Percentiles rank a stretch among this genome's conserved stretches.
phyloP scores from a whole-genome alignment of 2,329 filamentous ascomycete species.

The Onygenales sp. region DNA sequence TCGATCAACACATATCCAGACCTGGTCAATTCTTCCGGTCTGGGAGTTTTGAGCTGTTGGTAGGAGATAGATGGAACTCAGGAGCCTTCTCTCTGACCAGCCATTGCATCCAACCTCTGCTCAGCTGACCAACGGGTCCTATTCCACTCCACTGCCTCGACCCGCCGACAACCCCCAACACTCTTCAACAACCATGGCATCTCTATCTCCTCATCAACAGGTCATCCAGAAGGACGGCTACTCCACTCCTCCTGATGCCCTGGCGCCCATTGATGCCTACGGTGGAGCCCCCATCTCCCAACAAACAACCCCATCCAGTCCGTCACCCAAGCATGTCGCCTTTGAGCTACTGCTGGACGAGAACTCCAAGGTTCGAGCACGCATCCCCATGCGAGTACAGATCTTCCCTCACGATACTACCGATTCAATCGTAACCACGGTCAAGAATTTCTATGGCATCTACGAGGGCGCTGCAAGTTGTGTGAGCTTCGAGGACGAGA shows the following conservation, averaged over 20 bases:
- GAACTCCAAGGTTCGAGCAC: slow-evolving; percentile 48
- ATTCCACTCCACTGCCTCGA: slow-evolving; percentile 13
- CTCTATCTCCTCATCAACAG: slow-evolving; percentile 23
- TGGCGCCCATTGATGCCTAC: slow-evolving; percentile 18
- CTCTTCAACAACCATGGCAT: slow-evolving; percentile 19
- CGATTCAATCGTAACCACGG: slow-evolving; percentile 93
- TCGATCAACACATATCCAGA: neutral
- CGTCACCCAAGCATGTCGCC: slow-evolving; percentile 50
- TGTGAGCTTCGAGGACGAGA: slow-evolving; percentile 88
- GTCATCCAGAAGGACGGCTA: slow-evolving; percentile 25
- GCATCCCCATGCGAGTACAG: slow-evolving; percentile 61
- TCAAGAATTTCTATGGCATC: slow-evolving; percentile 97
- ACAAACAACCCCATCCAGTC: slow-evolving; percentile 28
- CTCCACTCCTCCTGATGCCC: slow-evolving; percentile 24
- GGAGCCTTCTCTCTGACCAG: slow-evolving; percentile 8
- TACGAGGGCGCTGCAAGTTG: slow-evolving; percentile 74
- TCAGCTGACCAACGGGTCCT: neutral
- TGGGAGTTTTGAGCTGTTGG: slow-evolving; percentile 1
- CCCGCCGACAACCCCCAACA: slow-evolving; percentile 22
- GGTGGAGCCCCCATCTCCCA: slow-evolving; percentile 19
- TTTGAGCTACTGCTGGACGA: slow-evolving; percentile 55
- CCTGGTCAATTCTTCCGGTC: slow-evolving; percentile 1
- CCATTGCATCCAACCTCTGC: slow-evolving; percentile 4
- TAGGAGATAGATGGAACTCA: slow-evolving; percentile 13
- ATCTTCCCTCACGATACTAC: slow-evolving; percentile 95